phyloP scores from a whole-genome alignment of 371 early-diverging fungal species.

The Rhizopus arrhizus region DNA sequence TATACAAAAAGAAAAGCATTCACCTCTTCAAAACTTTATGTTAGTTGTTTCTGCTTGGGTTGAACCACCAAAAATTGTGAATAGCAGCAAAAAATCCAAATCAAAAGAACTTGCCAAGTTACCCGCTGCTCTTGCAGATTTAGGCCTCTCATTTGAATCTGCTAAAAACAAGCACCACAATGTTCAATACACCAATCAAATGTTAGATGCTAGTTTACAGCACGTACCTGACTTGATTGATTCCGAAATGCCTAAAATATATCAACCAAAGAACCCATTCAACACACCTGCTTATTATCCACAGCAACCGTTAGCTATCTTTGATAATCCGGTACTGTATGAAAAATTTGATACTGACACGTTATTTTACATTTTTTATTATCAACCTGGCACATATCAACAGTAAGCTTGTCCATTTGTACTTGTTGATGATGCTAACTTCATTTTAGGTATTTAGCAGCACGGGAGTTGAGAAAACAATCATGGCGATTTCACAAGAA shows the following conservation, averaged over 20 bases:
- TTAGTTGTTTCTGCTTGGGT: conserved; percentile 31
- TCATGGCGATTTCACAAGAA: conserved; percentile 99
- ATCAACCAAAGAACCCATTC: conserved; percentile 76
- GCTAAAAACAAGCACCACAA: conserved; percentile 55
- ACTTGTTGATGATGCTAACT: not conserved
- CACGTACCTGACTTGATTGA: conserved; percentile 77
- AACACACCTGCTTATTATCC: conserved; percentile 90
- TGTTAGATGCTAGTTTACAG: conserved; percentile 79
- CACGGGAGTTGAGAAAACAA: conserved; percentile 94
- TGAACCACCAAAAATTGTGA: conserved; percentile 32
- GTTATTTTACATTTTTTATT: conserved; percentile 98
- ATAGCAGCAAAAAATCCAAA: conserved; percentile 20
- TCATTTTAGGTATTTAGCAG: conserved; percentile 81
- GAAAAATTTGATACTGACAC: conserved; percentile 96
- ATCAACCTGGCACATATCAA: conserved; percentile 93
- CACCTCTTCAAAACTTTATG: not conserved
- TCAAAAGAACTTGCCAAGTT: conserved; percentile 33
- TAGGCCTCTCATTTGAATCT: conserved; percentile 76
- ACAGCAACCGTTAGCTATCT: conserved; percentile 77
- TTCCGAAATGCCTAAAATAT: conserved; percentile 72
- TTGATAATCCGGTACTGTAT: conserved; percentile 82
- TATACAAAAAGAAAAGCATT: conserved; percentile 11
- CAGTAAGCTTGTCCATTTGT: conserved; percentile 68
- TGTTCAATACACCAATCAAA: conserved; percentile 55
- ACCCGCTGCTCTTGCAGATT: conserved; percentile 76